A percentile compares a stretch with the other conserved stretches of the same genome.
These are phyloP conservation scores for Nasturtium officinale DNA, from an alignment of 345 rosid genomes.

Conservation along the genomic window DNA sequence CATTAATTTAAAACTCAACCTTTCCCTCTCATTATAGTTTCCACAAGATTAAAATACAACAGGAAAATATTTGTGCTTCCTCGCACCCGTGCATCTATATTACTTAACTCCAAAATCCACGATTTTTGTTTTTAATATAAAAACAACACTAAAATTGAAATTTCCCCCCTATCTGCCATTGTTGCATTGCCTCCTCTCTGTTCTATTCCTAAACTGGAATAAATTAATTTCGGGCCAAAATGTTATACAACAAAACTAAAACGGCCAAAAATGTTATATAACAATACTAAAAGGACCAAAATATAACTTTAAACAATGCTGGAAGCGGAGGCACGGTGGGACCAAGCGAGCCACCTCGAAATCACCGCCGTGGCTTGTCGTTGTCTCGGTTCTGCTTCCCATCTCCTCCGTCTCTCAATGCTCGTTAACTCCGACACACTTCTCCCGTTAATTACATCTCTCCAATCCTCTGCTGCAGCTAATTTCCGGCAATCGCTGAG, in stretches of 20 bases:
- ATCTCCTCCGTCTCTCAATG: constrained; percentile 53
- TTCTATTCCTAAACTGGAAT: constrained; percentile 7
- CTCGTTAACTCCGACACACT: constrained; percentile 87
- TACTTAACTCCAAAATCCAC: constrained; percentile 12
- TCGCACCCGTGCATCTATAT: constrained; percentile 40
- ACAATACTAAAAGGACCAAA: constrained; percentile 7
- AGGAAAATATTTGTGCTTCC: constrained; percentile 28
- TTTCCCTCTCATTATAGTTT: constrained; percentile 15
- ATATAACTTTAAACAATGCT: constrained; percentile 23
- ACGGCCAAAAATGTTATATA: constrained; percentile 8
- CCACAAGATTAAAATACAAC: constrained; percentile 24
- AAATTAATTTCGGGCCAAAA: constrained; percentile 18
- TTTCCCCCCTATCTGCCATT: constrained; percentile 22
- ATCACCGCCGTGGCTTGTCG: constrained; percentile 56
- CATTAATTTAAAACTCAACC: constrained; percentile 20
- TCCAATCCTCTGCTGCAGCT: constrained; percentile 45
- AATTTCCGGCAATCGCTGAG: constrained; percentile 53
- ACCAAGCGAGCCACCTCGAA: constrained; percentile 50
- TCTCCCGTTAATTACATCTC: constrained; percentile 59
- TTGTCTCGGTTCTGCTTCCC: constrained; percentile 41
- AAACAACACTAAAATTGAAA: neutral
- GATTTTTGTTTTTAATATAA: neutral
- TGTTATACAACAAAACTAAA: neutral
- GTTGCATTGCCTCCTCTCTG: constrained; percentile 19
- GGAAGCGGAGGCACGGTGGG: constrained; percentile 40